Base-by-base conservation (phyloP, 495 filamentous ascomycete species). In the Trichoderma orchidacearum region DNA sequence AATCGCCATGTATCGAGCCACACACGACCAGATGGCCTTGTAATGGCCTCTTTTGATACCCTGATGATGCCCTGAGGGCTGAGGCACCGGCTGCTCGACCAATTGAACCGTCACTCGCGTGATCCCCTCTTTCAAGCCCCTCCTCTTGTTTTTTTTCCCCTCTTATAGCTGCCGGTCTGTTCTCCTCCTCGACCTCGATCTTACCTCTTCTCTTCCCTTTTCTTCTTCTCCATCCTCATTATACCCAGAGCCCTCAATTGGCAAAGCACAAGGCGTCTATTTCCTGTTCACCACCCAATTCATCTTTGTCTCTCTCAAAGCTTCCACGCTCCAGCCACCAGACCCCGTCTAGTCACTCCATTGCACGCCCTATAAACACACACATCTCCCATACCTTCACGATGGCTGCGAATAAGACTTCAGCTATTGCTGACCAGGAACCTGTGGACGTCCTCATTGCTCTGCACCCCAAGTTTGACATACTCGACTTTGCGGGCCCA, bases 401-500 rank as follows among this genome's bases (percentile, higher is more conserved):
- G 68, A 78, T 78, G 75, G 73, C 53, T 55, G 53, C 72, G 60
- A 65, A 61, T 63, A 78, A 76, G 64, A 69, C 62, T 30, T 70
- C 70, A 60, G 72, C 71, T 57, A 71, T 72, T 66, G 60, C 70
- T 34, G 74, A 75, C 54, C 36, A 41, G 36, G 74, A 77, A 65
- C 74, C 75, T 56, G 67, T 77, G 64, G 68, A 76, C 55, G 73
- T 76, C 50, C 70, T 78, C 51, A 72, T 76, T 62, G 74, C 70
- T 53, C 70, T 78, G 62, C 74, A 78, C 21, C 62, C 64, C 63
- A 72, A 72, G 60, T 78, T 78, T 62, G 66, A 76, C 63, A 65
- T 78, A 54, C 66, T 87, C 64, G 85, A 88, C 72, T 82, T 86
- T 61, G 72, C 77, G 30, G 85, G 83, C 18, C 83, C 85, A 21